phyloP scores from a whole-genome alignment of 257 asterid genomes.

The Solanum rostratum region DNA sequence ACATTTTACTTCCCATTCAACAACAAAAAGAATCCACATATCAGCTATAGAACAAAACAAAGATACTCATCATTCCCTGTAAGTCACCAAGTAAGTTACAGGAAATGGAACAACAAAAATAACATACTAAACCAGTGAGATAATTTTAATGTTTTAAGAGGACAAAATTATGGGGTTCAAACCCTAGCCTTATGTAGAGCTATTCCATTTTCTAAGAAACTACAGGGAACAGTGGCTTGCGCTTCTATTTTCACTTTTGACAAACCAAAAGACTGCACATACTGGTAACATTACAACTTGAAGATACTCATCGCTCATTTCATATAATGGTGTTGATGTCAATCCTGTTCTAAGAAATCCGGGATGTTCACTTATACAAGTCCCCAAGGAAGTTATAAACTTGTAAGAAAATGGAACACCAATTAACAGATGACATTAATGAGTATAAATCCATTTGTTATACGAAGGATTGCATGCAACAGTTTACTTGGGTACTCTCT shows the following conservation, averaged over 20 bases:
- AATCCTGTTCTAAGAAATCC: neutral
- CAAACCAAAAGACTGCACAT: neutral
- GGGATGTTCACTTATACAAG: neutral
- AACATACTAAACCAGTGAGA: neutral
- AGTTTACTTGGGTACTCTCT: neutral
- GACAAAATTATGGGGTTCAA: neutral
- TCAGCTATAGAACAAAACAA: neutral
- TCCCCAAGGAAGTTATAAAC: neutral
- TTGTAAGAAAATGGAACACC: neutral
- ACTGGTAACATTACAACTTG: neutral
- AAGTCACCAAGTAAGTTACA: neutral
- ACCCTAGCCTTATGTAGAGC: neutral
- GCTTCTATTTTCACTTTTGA: neutral
- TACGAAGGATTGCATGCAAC: neutral
- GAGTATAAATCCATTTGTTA: neutral
- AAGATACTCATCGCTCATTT: neutral
- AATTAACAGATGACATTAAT: neutral
- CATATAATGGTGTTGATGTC: neutral
- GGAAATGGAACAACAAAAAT: neutral
- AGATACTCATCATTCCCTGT: neutral
- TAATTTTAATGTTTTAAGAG: neutral
- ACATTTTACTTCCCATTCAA: neutral
- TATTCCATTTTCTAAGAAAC: neutral
- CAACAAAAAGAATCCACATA: neutral
- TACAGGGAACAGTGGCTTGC: neutral